These are phyloP conservation scores for Rhododendron henanense DNA, from an alignment of 148 eudicot genomes.

Conservation along the genomic window DNA sequence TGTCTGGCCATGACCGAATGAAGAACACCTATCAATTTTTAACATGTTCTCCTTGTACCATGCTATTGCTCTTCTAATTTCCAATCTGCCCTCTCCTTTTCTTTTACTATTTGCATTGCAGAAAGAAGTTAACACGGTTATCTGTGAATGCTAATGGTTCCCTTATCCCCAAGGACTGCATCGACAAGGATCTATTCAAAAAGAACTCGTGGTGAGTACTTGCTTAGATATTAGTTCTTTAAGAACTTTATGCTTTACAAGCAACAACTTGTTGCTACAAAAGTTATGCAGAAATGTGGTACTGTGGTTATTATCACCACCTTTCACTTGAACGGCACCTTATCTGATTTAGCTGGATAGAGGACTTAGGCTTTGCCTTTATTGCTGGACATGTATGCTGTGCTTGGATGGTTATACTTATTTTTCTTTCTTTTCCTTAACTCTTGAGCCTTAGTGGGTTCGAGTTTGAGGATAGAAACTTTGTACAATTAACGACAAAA, in stretches of 20 bases:
- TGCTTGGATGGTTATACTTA: background rate
- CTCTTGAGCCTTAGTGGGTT: background rate
- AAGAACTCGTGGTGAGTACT: slow-evolving; percentile 63
- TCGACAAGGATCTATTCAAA: slow-evolving; percentile 55
- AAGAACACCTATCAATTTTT: background rate
- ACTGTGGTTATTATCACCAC: background rate
- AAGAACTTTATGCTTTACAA: background rate
- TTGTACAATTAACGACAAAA: background rate
- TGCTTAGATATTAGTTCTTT: background rate
- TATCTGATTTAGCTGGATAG: background rate
- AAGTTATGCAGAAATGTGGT: background rate
- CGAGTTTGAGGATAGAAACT: background rate
- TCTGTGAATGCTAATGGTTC: slow-evolving; percentile 89
- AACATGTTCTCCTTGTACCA: background rate
- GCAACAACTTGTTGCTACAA: background rate
- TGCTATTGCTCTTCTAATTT: background rate
- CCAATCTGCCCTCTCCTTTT: background rate
- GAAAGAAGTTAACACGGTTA: slow-evolving; percentile 68
- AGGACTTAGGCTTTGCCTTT: background rate
- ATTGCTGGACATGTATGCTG: background rate
- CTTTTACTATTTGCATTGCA: slow-evolving; percentile 24
- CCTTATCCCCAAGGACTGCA: slow-evolving; percentile 66
- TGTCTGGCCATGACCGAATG: background rate
- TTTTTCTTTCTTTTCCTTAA: background rate
- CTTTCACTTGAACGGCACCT: background rate